phyloP scores from a whole-genome alignment of 495 filamentous ascomycete species.

The Daldinia bambusicola region DNA sequence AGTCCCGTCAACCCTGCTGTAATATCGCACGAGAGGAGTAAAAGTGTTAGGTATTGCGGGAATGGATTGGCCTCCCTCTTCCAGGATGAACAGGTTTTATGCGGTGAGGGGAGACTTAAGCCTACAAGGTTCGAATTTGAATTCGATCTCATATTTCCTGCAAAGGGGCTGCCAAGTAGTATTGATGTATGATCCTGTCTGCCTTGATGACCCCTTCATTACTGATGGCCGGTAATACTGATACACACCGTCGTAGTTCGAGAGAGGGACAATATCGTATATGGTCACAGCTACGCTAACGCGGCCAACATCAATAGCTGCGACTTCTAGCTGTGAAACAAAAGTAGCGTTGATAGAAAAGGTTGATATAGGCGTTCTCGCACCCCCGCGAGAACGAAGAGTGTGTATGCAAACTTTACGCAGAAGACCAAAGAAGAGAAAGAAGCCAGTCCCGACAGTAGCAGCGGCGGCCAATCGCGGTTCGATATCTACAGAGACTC shows the following conservation, averaged over 20 bases:
- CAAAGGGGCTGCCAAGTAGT: slow-evolving; percentile 86
- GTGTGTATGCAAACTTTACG: slow-evolving; percentile 83
- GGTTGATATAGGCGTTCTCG: slow-evolving; percentile 66
- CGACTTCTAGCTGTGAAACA: slow-evolving; percentile 78
- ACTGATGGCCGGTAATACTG: slow-evolving; percentile 25
- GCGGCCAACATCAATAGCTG: slow-evolving; percentile 84
- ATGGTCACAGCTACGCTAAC: slow-evolving; percentile 89
- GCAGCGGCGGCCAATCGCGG: slow-evolving; percentile 32
- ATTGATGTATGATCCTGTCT: slow-evolving; percentile 77
- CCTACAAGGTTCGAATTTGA: slow-evolving; percentile 90
- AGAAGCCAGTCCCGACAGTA: slow-evolving; percentile 43
- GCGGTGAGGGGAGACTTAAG: slow-evolving; percentile 87
- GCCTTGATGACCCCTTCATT: background rate
- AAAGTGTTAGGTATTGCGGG: slow-evolving; percentile 74
- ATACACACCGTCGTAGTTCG: slow-evolving; percentile 71
- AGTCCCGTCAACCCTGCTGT: slow-evolving; percentile 57
- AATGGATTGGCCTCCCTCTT: slow-evolving; percentile 89
- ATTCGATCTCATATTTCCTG: slow-evolving; percentile 84
- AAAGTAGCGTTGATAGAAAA: slow-evolving; percentile 82
- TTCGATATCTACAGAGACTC: slow-evolving; percentile 42
- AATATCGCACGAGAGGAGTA: slow-evolving; percentile 54
- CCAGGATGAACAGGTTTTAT: slow-evolving; percentile 89
- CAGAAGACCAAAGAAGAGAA: slow-evolving; percentile 65
- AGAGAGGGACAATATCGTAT: slow-evolving; percentile 92
- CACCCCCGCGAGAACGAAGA: slow-evolving; percentile 70